Base-by-base conservation (phyloP, 192 early-diverging fungal genomes). In the Umbelopsis vinacea region DNA sequence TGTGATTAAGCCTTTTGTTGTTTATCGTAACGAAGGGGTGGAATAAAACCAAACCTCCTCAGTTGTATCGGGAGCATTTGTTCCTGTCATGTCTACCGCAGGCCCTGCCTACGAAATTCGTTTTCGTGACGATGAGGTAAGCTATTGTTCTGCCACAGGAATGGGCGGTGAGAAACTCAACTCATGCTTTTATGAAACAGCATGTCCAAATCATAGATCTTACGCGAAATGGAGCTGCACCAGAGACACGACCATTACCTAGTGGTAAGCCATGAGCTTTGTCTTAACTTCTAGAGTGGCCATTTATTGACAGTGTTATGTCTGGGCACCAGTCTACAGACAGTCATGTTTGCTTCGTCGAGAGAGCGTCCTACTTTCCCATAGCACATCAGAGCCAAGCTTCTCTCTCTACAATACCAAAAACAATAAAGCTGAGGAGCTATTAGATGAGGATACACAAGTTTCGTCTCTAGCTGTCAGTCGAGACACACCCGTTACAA, bases 41-140 rank as follows among this genome's bases (percentile, higher is more conserved):
- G 26, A 37, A 63, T 37, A 37, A 37, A 63, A 63, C 57, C 26
- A 38, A n/a, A 63, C 40, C 57, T 63, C 57, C 57, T 63, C 57
- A 63, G 57, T 63, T 26, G 33, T 37, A 63, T 63, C 19, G 26
- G 57, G 57, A 63, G 57, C 29, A 37, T 29, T 29, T 12, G 57
- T 63, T 63, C 57, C 57, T 63, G 57, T 63, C 57, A 63, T 63
- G 57, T 63, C 57, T 29, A 29, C 57, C 57, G 57, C 57, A 37
- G 57, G 57, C 29, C 57, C 57, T 63, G 57, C 57, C 26, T 63
- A 63, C 35, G 57, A 63, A 35, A 63, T 63, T 63, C 57, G 57
- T 37, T 63, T 63, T 63, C 57, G 57, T 37, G 57, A 63, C 57
- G 57, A 63, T 63, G 57, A 63, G 57, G 57, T 37, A 19, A 38